A percentile compares a stretch with the other conserved stretches of the same genome.
These are phyloP conservation scores for Actinidia arguta DNA, from an alignment of 179 eudicot genomes.

Conservation along the genomic window DNA sequence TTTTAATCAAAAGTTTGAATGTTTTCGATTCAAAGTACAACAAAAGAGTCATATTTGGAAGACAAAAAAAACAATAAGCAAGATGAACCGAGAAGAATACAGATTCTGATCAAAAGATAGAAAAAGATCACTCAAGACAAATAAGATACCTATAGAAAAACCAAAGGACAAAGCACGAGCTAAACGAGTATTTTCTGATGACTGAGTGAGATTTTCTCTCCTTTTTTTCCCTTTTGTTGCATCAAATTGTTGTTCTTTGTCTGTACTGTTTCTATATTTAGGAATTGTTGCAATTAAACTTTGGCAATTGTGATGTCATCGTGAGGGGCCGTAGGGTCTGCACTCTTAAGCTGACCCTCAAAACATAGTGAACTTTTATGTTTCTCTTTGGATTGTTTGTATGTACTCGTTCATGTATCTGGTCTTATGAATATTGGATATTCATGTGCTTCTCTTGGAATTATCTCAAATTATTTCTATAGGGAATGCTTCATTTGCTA, in stretches of 20 bases:
- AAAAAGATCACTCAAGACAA: too few species aligned
- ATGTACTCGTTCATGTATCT: not conserved
- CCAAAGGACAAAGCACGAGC: too few species aligned
- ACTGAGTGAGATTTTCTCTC: not conserved
- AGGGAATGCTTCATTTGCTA: not conserved
- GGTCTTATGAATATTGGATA: not conserved
- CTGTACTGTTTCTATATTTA: not conserved
- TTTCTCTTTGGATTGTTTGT: not conserved
- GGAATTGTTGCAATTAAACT: not conserved
- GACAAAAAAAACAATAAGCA: too few species aligned
- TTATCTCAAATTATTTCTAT: not conserved
- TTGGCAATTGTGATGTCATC: not conserved
- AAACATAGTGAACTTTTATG: not conserved
- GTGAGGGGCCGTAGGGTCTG: not conserved
- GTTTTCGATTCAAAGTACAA: too few species aligned
- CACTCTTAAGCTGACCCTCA: not conserved
- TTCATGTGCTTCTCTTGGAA: not conserved
- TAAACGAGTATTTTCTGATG: not conserved
- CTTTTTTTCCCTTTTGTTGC: not conserved
- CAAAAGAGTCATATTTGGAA: too few species aligned
- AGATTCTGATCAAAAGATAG: too few species aligned
- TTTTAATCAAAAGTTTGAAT: too few species aligned
- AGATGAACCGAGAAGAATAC: too few species aligned
- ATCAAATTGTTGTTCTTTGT: not conserved
- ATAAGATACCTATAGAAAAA: too few species aligned